These are phyloP conservation scores for Sphagnum tenellum DNA, from an alignment of 225 moss, liverwort and hornwort genomes.

Conservation along the genomic window DNA sequence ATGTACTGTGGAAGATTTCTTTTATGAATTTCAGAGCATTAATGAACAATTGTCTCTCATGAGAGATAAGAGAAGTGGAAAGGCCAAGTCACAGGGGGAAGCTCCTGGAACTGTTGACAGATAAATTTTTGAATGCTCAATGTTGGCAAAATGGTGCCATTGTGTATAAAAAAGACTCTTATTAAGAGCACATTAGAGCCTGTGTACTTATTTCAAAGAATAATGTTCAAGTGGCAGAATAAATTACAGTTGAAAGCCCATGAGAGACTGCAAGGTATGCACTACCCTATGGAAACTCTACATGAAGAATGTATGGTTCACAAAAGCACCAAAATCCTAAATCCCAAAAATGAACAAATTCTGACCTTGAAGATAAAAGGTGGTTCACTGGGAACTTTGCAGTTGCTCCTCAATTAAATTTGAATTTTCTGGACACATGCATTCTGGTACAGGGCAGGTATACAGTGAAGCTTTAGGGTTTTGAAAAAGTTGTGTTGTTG, in stretches of 20 bases:
- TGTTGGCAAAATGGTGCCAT: no score
- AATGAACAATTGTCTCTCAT: no score
- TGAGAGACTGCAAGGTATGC: neutral
- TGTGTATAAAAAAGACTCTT: no score
- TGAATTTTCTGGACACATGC: constrained; percentile 46
- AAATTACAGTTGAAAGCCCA: constrained; percentile 38
- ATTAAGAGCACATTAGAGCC: no score
- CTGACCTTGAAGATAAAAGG: neutral
- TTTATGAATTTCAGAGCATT: no score
- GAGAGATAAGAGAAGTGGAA: no score
- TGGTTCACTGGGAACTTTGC: neutral
- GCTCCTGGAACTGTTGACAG: no score
- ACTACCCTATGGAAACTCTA: constrained; percentile 5
- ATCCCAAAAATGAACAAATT: constrained; percentile 7
- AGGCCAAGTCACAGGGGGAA: no score
- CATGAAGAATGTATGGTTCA: no score
- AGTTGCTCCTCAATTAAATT: constrained; percentile 7
- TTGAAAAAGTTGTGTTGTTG: constrained; percentile 14
- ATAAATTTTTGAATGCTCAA: no score
- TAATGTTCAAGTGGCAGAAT: constrained; percentile 23
- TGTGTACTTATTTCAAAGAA: constrained; percentile 24
- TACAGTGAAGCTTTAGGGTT: constrained; percentile 57
- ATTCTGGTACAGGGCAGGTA: constrained; percentile 47
- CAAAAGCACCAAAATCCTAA: constrained; percentile 10
- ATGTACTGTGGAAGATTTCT: no score